Base-by-base conservation (phyloP, 306 rosid genomes). In the Dryas drummondii region DNA sequence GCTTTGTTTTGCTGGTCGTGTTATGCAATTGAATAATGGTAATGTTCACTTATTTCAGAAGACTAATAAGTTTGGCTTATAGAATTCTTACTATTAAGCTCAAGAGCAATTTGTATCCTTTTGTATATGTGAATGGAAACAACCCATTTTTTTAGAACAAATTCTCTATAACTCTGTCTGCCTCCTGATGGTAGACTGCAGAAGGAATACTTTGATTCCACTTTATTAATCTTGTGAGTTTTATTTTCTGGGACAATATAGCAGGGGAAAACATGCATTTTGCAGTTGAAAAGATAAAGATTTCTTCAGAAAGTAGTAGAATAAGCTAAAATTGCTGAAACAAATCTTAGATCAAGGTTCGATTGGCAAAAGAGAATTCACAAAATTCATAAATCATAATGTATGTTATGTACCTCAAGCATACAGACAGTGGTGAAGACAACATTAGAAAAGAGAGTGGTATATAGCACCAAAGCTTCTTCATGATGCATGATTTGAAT, bases 1-100 rank as follows among this genome's bases (percentile, higher is more conserved):
- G 96, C 72, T 84, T 61, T 52, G 74, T 63, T 83, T 90, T 69
- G 96, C 96, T 32, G 79, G 57, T 15, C 82, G 85, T 75, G 59
- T 90, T 72, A 67, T 69, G 1, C 87, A 71, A 47, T 56, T 86
- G 52, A 86, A 81, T 65, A 81, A 70, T 72, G 84, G 81, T 2
- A 82, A 82, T 49, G 72, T 80, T 51, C 79, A 76, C 65, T 82
- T 72, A 46, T 66, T 49, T 14, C 77, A 66, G 66, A 80, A 83
- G 81, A 32, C 75, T 37, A 72, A 77, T 41, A 71, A 42, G 56
- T 61, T 76, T n/a, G 14, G 65, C n/a, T 62, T 63, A 56, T 7
- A 41, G 22, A 22, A 46, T 61, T 78, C 15, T 42, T 53, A 15
- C 7, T 32, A 42, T 5, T 27, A 40, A 65, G 61, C 56, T 37